Percentiles rank a stretch among this genome's conserved stretches.
Conservation (phyloP, 2,329 filamentous ascomycete genomes). For the Fonsecaea monophora region DNA sequence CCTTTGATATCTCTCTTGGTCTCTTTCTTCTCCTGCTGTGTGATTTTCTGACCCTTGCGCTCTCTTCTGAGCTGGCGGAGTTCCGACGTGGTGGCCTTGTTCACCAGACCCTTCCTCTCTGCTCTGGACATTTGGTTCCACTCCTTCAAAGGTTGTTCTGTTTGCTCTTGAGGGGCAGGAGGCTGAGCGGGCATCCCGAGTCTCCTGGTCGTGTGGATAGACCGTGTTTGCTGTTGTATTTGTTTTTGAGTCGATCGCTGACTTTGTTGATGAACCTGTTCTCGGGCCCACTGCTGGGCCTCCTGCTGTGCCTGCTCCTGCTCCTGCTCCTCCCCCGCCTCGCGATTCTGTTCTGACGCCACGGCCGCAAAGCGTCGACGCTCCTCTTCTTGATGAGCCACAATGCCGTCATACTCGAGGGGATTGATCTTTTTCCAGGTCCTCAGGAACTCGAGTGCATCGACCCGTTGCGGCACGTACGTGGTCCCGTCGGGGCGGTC, state of each 20-base stretch:
- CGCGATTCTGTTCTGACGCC: constrained; percentile 10
- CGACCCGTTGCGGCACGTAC: constrained; percentile 23
- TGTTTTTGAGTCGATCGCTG: neutral
- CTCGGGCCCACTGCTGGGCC: neutral
- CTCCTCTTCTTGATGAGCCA: constrained; percentile 23
- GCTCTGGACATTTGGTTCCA: constrained; percentile 10
- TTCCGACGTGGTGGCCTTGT: constrained; percentile 8
- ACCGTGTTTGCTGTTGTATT: constrained; percentile 13
- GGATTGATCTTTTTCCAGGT: constrained; percentile 31
- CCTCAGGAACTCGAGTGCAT: constrained; percentile 30
- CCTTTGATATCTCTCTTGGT: constrained; percentile 8
- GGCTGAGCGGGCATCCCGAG: neutral
- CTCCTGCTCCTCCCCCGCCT: constrained; percentile 1
- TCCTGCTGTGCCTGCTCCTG: constrained; percentile 8
- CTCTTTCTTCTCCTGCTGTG: constrained; percentile 6
- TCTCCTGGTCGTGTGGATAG: constrained; percentile 12
- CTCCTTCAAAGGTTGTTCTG: constrained; percentile 1
- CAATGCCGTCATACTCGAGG: constrained; percentile 26
- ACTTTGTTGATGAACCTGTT: neutral
- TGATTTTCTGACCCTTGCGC: constrained; percentile 5
- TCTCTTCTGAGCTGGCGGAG: constrained; percentile 7
- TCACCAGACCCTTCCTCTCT: constrained; percentile 15
- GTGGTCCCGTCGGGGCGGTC: constrained; percentile 20
- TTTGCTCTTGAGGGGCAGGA: neutral
- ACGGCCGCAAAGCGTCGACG: constrained; percentile 1